A percentile compares a stretch with the other conserved stretches of the same genome.
phyloP scores from a whole-genome alignment of 2,329 filamentous ascomycete species.

The Penicillium occitanis region DNA sequence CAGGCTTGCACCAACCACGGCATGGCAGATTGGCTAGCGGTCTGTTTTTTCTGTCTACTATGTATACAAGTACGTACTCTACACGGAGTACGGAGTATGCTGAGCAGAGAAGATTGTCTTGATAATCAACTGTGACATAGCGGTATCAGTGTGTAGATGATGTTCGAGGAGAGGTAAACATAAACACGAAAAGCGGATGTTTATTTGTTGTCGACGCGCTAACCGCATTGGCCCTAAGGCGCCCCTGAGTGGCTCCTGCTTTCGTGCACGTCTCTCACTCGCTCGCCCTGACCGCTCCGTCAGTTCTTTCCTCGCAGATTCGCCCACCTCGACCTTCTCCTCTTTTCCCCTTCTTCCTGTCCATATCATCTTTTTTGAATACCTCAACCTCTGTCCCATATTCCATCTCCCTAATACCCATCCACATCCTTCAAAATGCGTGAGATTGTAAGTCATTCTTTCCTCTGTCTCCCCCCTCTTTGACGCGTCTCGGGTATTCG shows the following conservation, averaged over 20 bases:
- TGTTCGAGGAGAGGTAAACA: neutral
- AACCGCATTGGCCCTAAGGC: neutral
- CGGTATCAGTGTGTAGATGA: neutral
- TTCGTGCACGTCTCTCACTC: slow-evolving; percentile 28
- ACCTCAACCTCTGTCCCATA: neutral
- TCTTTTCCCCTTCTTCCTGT: slow-evolving; percentile 21
- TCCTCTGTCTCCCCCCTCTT: slow-evolving; percentile 20
- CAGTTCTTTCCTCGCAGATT: slow-evolving; percentile 16
- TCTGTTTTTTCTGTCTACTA: slow-evolving; percentile 1
- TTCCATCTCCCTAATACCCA: neutral
- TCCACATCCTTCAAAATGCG: slow-evolving; percentile 58
- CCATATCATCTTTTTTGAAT: neutral
- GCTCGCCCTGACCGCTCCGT: slow-evolving; percentile 24
- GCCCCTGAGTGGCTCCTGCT: slow-evolving; percentile 20
- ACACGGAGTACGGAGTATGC: neutral
- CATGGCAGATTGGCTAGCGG: slow-evolving; percentile 15
- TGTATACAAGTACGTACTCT: neutral
- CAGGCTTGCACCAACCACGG: slow-evolving; percentile 11
- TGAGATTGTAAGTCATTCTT: slow-evolving; percentile 64
- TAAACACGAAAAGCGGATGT: neutral
- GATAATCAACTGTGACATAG: neutral
- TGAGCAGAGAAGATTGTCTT: no score
- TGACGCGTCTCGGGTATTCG: slow-evolving; percentile 38
- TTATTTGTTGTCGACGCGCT: slow-evolving; percentile 12
- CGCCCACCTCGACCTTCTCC: slow-evolving; percentile 20